Evolutionary conservation across 352 stramenopile species (phyloP).

Genomic region (Phytophthora melonis): DNA sequence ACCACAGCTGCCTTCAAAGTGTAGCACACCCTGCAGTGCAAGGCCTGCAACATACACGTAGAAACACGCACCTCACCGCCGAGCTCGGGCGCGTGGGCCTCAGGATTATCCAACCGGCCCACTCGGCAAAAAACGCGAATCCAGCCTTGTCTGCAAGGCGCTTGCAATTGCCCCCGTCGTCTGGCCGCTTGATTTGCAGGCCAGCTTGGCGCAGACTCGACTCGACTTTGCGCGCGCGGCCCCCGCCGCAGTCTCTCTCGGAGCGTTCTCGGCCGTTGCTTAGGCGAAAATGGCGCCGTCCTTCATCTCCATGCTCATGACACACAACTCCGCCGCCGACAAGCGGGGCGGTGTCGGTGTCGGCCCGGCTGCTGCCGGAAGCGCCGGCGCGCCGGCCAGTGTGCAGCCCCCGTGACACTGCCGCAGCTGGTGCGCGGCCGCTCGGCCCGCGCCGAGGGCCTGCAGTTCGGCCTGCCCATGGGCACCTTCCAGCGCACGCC

Average conservation of each 20-base stretch:
- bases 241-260: conserved; percentile 27
- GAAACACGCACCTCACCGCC: conserved; percentile 16
- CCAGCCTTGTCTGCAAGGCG: conserved; percentile 21
- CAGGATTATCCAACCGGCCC: conserved; percentile 22
- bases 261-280: conserved; percentile 29
- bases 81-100: neutral
- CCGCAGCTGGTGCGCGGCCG: conserved; percentile 35
- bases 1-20: neutral
- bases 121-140: conserved; percentile 27
- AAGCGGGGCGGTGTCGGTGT: conserved; percentile 19
- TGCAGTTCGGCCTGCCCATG: conserved; percentile 48
- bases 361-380: neutral
- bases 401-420: conserved; percentile 16
- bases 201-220: neutral
- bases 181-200: conserved; percentile 35
- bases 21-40: neutral
- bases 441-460: conserved; percentile 24
- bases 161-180: conserved; percentile 32
- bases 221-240: conserved; percentile 27
- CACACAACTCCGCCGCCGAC: conserved; percentile 22
- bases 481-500: conserved; percentile 30
- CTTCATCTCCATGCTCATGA: conserved; percentile 72
- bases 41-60: conserved; percentile 10
- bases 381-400: no score
- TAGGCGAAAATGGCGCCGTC: conserved; percentile 58